phyloP scores from a whole-genome alignment of 257 asterid species.

The Forsythia suspensa region DNA sequence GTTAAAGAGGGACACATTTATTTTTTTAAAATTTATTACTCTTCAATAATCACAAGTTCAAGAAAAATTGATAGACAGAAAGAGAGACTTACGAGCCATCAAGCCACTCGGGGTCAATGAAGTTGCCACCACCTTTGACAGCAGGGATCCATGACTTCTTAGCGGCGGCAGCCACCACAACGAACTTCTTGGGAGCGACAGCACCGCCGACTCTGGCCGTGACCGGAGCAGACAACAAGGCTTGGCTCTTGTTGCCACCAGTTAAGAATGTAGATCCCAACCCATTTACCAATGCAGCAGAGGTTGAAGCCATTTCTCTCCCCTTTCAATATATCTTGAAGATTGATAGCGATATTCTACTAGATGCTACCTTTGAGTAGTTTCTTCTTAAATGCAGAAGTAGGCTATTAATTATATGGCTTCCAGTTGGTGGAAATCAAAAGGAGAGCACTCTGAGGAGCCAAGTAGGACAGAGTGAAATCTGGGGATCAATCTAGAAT shows the following conservation, averaged over 20 bases:
- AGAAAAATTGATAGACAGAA: not conserved
- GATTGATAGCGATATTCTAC: not conserved
- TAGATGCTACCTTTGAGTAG: not conserved
- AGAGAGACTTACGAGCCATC: constrained; percentile 90
- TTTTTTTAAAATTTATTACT: too few species aligned
- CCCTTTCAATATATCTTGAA: not conserved
- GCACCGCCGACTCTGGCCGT: constrained; percentile 35
- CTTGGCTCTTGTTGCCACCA: constrained; percentile 71
- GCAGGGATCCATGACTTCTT: constrained; percentile 97
- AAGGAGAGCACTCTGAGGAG: constrained; percentile 29
- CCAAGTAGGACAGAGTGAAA: constrained; percentile 65
- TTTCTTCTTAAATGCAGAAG: constrained; percentile 20
- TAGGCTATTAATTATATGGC: constrained; percentile 5
- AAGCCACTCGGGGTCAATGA: constrained; percentile 92
- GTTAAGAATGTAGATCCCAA: constrained; percentile 72
- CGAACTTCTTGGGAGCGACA: constrained; percentile 49
- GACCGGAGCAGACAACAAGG: constrained; percentile 45
- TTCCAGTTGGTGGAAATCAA: not conserved
- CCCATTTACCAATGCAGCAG: constrained; percentile 84
- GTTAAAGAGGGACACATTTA: not conserved
- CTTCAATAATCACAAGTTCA: not conserved
- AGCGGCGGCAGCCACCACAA: constrained; percentile 62
- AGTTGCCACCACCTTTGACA: constrained; percentile 65
- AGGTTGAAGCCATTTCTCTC: constrained; percentile 74
- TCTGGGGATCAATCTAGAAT: constrained; percentile 30